phyloP scores from a whole-genome alignment of 805 yeast genomes.

The Candida quercuum region DNA sequence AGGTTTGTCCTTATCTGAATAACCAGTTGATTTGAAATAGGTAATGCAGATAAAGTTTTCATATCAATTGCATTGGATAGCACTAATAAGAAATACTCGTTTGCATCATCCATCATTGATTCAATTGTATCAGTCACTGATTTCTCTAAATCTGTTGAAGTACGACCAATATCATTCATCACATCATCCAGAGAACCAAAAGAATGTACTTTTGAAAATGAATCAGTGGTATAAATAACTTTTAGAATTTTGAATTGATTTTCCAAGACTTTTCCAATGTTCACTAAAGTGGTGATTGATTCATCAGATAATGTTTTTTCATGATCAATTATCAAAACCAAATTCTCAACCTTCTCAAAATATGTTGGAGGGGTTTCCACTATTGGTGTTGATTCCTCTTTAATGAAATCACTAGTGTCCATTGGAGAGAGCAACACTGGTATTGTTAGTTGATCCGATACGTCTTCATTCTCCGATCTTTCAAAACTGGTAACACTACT shows the following conservation, averaged over 20 bases:
- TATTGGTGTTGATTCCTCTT: conserved; percentile 2
- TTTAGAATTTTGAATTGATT: conserved; percentile 10
- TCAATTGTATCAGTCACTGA: background rate
- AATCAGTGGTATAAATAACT: conserved; percentile 12
- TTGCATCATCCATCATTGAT: background rate
- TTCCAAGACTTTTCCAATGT: conserved; percentile 17
- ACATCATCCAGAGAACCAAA: conserved; percentile 4
- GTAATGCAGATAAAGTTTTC: conserved; percentile 4
- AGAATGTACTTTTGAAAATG: conserved; percentile 4
- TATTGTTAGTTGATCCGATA: conserved; percentile 13
- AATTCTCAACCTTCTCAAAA: conserved; percentile 10
- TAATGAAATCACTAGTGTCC: conserved; percentile 5
- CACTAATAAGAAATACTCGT: conserved; percentile 9
- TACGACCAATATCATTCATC: background rate
- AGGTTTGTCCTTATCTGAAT: conserved; percentile 6
- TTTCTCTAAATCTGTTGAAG: background rate
- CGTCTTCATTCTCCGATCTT: conserved; percentile 1
- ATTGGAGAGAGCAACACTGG: conserved; percentile 22
- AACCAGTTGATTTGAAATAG: conserved; percentile 12
- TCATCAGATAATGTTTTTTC: conserved; percentile 5
- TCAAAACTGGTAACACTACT: background rate
- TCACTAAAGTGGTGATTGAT: conserved; percentile 10
- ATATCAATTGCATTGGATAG: conserved; percentile 9
- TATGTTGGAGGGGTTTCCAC: conserved; percentile 1
- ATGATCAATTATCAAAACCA: conserved; percentile 17